A percentile compares a stretch with the other conserved stretches of the same genome.
These are phyloP conservation scores for Syzygium aqueum DNA, from an alignment of 345 rosid genomes.

Conservation along the genomic window DNA sequence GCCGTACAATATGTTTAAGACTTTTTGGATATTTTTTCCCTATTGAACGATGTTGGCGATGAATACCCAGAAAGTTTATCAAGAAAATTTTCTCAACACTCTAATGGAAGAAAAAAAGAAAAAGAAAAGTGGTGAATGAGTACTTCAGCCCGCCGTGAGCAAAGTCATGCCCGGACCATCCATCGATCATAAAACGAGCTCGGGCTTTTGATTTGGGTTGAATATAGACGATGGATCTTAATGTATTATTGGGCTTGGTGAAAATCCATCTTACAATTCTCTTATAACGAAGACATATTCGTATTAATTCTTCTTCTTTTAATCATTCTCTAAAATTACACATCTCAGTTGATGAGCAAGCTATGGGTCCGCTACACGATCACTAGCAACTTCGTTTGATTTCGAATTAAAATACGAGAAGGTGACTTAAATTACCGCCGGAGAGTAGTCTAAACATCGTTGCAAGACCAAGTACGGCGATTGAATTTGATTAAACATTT, in stretches of 20 bases:
- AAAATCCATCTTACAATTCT: background rate
- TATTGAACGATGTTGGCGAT: background rate
- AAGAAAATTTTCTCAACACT: background rate
- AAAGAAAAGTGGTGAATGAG: background rate
- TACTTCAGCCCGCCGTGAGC: background rate
- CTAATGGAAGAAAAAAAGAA: background rate
- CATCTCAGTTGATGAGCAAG: background rate
- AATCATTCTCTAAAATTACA: background rate
- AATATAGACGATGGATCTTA: background rate
- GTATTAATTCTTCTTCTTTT: background rate
- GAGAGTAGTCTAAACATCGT: background rate
- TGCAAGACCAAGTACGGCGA: background rate
- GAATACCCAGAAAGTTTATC: fast-evolving
- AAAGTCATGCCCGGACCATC: background rate
- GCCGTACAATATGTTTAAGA: fast-evolving
- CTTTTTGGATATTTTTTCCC: background rate
- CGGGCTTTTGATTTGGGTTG: background rate
- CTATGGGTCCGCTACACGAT: background rate
- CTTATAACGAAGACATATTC: background rate
- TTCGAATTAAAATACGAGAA: no score
- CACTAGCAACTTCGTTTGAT: background rate
- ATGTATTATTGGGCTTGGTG: background rate
- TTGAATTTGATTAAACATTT: background rate
- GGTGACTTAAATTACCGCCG: background rate
- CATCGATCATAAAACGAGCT: background rate